Base-by-base conservation (phyloP, 139 green algal genomes). In the Gonium pectorale region DNA sequence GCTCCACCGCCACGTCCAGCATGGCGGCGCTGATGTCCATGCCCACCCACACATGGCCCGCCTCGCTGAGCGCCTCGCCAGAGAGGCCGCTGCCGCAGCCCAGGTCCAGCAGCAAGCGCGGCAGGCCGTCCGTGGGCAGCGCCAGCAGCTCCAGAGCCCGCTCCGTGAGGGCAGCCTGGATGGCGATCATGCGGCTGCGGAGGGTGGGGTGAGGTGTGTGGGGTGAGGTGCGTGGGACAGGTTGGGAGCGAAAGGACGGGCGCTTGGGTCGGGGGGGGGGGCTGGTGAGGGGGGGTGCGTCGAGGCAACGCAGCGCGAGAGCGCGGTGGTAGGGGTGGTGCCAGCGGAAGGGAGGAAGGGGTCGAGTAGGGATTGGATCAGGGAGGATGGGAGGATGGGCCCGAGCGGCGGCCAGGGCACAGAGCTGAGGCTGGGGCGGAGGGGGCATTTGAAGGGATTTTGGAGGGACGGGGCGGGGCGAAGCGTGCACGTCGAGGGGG, bases 51-150 rank as follows among this genome's bases (percentile, higher is more conserved):
- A 90, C 71, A 77, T 98, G 94, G 5, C 92, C 88, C 83, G 51
- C 44, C 19, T 96, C 91, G 15, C 87, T 95, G 9, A 97, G 88
- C 37, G 86, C 85, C 67, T 96, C 91, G 3, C 94, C 94, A 66
- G 92, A 96, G 24, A 99, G 90, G 1, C 97, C 97, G 27, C 94
- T 98, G 51, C 97, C 97, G 86, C 97, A 99, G 51, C 97, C 97
- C 69, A 99, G 80, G 90, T 99, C 96, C 31, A 99, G 94, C 73
- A 99, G 90, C 75, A 99, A 83, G 35, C 90, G 91, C 1, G 95
- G 94, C 40, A 80, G 46, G 40, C 93, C 95, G 52, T 98, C 96
- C 19, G 95, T n/a, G 3, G 97, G 97, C 52, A 99, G 91, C 15
- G 93, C 91, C 60, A 99, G 88, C 62, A 99, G 94, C 90, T 99